Conservation (phyloP, 129 eudicot genomes). For the Dittrichia graveolens region DNA sequence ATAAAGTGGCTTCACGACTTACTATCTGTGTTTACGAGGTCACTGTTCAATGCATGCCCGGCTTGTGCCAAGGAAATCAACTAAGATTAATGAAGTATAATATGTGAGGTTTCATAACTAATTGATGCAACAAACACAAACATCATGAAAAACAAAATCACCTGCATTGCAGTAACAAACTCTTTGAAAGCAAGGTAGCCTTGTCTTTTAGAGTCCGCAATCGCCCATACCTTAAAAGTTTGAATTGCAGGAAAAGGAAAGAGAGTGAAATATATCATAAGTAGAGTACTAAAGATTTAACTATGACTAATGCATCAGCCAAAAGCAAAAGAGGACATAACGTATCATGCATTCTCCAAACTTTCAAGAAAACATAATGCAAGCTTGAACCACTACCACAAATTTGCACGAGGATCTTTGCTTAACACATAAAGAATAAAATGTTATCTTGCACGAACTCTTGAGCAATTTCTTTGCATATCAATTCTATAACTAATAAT, state of each 20-base stretch:
- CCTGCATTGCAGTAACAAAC: conserved; percentile 93
- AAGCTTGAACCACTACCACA: not conserved
- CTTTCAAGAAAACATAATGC: no score
- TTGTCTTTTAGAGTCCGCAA: conserved; percentile 87
- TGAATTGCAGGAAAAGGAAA: not conserved
- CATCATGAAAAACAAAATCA: conserved; percentile 8
- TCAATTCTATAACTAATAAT: not conserved
- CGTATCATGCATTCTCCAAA: not conserved
- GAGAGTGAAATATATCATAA: not conserved
- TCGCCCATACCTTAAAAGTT: conserved; percentile 76
- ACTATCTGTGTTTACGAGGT: conserved; percentile 60
- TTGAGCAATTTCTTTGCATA: conserved; percentile 6
- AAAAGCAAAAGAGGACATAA: not conserved
- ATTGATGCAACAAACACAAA: conserved; percentile 5
- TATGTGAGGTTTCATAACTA: conserved; percentile 17
- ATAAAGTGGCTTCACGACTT: conserved; percentile 19
- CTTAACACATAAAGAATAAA: not conserved
- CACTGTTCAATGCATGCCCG: conserved; percentile 56
- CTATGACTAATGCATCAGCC: not conserved
- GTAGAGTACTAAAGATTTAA: not conserved
- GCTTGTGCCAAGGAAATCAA: conserved; percentile 85
- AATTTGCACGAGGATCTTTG: not conserved
- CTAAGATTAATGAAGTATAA: conserved; percentile 38
- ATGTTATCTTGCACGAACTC: not conserved
- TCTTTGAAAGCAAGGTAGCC: conserved; percentile 83